These are phyloP conservation scores for Rhododendron vialii DNA, from an alignment of 148 eudicot species.

Conservation along the genomic window DNA sequence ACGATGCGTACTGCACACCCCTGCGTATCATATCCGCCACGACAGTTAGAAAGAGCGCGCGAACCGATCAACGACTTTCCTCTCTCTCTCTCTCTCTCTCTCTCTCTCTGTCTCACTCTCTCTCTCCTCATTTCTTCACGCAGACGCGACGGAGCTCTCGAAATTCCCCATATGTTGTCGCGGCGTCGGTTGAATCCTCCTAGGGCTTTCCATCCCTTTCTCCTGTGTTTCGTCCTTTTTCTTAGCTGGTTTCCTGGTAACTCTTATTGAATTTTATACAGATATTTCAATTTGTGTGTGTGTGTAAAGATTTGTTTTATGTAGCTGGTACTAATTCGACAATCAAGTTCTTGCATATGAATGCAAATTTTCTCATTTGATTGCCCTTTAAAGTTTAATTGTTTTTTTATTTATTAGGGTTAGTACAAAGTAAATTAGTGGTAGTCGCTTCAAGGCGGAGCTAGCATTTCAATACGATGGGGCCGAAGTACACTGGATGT, in stretches of 20 bases:
- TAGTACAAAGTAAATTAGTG: background rate
- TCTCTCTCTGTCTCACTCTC: background rate
- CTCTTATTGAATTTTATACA: background rate
- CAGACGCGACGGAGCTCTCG: background rate
- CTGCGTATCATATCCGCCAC: background rate
- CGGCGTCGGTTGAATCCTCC: constrained; percentile 15
- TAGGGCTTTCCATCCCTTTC: constrained; percentile 14
- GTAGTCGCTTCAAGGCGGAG: background rate
- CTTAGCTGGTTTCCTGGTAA: constrained; percentile 49
- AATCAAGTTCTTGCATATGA: background rate
- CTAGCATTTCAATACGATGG: background rate
- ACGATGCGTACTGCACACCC: no score
- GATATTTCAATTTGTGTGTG: background rate
- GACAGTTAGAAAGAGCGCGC: background rate
- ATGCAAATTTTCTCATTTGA: background rate
- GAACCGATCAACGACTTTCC: background rate
- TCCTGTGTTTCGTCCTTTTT: constrained; percentile 17
- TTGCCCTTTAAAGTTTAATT: background rate
- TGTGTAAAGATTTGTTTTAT: background rate
- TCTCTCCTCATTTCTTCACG: background rate
- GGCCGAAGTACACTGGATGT: background rate
- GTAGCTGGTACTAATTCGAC: background rate
- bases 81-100: background rate
- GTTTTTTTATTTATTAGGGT: background rate
- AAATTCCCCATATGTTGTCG: background rate